Evolutionary conservation across 2,329 filamentous ascomycete genomes (phyloP).

Genomic region (Sporothrix euskadiensis): DNA sequence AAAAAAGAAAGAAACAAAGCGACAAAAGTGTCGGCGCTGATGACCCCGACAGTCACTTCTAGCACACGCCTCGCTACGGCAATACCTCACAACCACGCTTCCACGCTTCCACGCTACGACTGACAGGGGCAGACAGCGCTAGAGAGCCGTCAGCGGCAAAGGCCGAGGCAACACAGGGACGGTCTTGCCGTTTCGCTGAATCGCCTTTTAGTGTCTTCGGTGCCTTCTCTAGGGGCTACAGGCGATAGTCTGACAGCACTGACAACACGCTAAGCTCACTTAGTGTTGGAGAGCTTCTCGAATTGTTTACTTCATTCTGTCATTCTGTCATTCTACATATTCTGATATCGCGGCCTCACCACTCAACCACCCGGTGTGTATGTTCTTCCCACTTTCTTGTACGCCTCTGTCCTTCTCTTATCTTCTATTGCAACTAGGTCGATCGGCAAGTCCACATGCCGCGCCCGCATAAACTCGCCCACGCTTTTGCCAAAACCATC

Average conservation of each 20-base stretch:
- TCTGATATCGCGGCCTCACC: too few relatives aligned
- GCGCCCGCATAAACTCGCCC: constrained; percentile 49
- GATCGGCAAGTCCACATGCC: constrained; percentile 37
- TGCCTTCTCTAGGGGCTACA: neutral
- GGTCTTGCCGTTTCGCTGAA: neutral
- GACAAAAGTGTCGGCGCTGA: neutral
- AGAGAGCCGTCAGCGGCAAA: neutral
- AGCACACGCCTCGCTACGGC: too few relatives aligned
- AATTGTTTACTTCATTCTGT: neutral
- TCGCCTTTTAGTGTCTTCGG: neutral
- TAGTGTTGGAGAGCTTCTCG: neutral
- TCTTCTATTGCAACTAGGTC: constrained; percentile 17
- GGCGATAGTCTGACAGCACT: neutral
- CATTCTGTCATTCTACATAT: too few relatives aligned
- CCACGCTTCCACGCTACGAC: neutral
- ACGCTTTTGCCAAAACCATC: constrained; percentile 56
- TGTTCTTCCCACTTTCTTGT: neutral
- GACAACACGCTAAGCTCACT: neutral
- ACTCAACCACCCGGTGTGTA: neutral
- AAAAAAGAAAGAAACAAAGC: neutral
- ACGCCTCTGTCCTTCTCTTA: neutral
- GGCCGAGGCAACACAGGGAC: neutral
- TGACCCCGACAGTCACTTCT: neutral
- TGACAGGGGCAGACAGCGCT: neutral
- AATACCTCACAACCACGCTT: neutral